Evolutionary conservation across 139 green algal genomes (phyloP).

Genomic region (Tetraselmis chui): DNA sequence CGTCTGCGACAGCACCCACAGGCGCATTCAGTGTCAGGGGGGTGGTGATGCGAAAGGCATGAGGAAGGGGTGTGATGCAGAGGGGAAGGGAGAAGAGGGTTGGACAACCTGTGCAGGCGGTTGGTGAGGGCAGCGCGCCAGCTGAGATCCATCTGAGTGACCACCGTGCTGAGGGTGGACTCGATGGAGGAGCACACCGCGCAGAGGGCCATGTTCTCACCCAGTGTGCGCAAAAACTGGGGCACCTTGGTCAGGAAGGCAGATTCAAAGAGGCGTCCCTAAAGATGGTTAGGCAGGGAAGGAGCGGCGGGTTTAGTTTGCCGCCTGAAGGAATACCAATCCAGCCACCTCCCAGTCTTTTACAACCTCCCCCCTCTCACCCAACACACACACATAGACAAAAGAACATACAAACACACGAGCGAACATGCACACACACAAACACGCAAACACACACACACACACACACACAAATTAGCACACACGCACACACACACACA

Average conservation of each 20-base stretch:
- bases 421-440: too few relatives aligned
- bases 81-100: background rate
- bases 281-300: slow-evolving; percentile 7
- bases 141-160: slow-evolving; percentile 39
- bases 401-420: too few relatives aligned
- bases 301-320: background rate
- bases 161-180: slow-evolving; percentile 30
- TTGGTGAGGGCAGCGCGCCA: slow-evolving; percentile 50
- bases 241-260: slow-evolving; percentile 58
- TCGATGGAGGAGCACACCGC: slow-evolving; percentile 38
- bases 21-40: background rate
- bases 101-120: slow-evolving; percentile 30
- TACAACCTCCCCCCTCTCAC: too few relatives aligned
- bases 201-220: slow-evolving; percentile 61
- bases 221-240: slow-evolving; percentile 49
- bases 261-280: slow-evolving; percentile 63
- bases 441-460: too few relatives aligned
- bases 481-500: background rate
- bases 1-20: background rate
- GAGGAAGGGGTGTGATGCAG: background rate
- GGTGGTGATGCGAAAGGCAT: background rate
- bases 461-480: too few relatives aligned
- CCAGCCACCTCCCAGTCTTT: too few relatives aligned
- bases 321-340: too few relatives aligned
- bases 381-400: too few relatives aligned